Conservation (phyloP, 371 early-diverging fungal species). For the Rhizopus microsporus region DNA sequence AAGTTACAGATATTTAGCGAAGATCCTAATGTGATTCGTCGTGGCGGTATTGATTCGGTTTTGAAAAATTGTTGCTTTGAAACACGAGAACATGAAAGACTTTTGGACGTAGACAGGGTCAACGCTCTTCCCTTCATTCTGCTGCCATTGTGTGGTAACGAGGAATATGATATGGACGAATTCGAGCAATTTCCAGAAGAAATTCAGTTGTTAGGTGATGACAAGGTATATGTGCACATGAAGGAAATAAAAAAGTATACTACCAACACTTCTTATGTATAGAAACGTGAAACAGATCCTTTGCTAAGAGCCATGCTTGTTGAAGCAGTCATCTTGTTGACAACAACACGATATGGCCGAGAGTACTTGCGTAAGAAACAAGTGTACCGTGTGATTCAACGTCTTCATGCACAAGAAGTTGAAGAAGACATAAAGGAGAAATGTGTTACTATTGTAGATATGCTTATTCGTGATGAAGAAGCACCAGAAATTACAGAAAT, state of each 20-base stretch:
- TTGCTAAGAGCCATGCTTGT: conserved; percentile 71
- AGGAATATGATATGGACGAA: conserved; percentile 89
- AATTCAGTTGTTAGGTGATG: conserved; percentile 81
- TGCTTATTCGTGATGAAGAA: conserved; percentile 88
- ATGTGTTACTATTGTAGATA: conserved; percentile 79
- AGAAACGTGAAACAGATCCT: conserved; percentile 82
- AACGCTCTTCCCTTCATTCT: conserved; percentile 86
- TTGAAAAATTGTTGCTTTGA: conserved; percentile 92
- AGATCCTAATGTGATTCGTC: conserved; percentile 79
- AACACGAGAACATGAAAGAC: conserved; percentile 63
- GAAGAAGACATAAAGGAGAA: conserved; percentile 68
- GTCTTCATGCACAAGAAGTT: conserved; percentile 73
- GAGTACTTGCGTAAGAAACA: conserved; percentile 77
- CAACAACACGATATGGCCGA: conserved; percentile 75
- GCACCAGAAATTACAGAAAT: conserved; percentile 31
- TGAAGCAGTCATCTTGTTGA: conserved; percentile 81
- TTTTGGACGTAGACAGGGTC: conserved; percentile 68
- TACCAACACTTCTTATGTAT: not conserved
- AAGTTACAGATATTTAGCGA: conserved; percentile 87
- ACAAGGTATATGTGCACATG: conserved; percentile 56
- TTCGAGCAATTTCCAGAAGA: conserved; percentile 94
- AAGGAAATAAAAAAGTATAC: not conserved
- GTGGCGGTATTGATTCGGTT: conserved; percentile 84
- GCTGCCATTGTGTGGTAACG: conserved; percentile 89
- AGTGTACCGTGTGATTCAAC: conserved; percentile 86